Evolutionary conservation across 2,329 filamentous ascomycete species (phyloP).

Genomic region (Fusarium torreyae): DNA sequence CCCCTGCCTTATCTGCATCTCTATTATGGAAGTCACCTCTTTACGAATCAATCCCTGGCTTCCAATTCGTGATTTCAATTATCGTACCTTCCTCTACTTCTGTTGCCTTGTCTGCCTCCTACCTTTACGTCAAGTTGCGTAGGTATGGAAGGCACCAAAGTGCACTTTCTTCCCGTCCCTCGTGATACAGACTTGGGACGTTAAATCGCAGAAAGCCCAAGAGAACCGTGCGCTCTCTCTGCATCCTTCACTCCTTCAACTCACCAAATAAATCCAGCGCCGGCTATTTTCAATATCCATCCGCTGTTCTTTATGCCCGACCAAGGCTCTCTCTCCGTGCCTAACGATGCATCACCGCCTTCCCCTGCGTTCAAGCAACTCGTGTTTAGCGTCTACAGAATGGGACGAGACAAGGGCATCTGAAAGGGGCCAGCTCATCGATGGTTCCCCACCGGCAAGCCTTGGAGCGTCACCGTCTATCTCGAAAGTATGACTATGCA

Average conservation of each 20-base stretch:
- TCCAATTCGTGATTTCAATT: constrained; percentile 17
- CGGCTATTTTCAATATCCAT: constrained; percentile 18
- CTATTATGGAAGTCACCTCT: constrained; percentile 8
- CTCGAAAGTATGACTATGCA: constrained; percentile 46
- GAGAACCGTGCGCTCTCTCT: constrained; percentile 17
- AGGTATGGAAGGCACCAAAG: constrained; percentile 6
- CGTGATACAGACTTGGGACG: constrained; percentile 26
- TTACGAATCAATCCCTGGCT: constrained; percentile 4
- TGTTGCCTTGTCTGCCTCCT: constrained; percentile 19
- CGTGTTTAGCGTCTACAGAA: constrained; percentile 47
- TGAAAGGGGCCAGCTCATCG: constrained; percentile 51
- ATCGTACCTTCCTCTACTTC: constrained; percentile 14
- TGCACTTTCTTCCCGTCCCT: constrained; percentile 14
- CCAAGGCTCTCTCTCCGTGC: constrained; percentile 41
- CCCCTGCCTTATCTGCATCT: not conserved
- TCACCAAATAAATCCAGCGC: constrained; percentile 16
- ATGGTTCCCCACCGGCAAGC: constrained; percentile 49
- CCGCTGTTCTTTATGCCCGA: constrained; percentile 46
- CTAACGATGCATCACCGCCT: constrained; percentile 52
- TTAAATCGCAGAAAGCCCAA: constrained; percentile 21
- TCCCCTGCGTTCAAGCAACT: constrained; percentile 45
- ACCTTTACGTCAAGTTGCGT: not conserved
- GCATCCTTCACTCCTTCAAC: constrained; percentile 25
- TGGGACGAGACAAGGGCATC: constrained; percentile 51
- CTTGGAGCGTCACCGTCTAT: constrained; percentile 51